These are phyloP conservation scores for Arthroderma uncinatum DNA, from an alignment of 2,329 filamentous ascomycete species.

Conservation along the genomic window DNA sequence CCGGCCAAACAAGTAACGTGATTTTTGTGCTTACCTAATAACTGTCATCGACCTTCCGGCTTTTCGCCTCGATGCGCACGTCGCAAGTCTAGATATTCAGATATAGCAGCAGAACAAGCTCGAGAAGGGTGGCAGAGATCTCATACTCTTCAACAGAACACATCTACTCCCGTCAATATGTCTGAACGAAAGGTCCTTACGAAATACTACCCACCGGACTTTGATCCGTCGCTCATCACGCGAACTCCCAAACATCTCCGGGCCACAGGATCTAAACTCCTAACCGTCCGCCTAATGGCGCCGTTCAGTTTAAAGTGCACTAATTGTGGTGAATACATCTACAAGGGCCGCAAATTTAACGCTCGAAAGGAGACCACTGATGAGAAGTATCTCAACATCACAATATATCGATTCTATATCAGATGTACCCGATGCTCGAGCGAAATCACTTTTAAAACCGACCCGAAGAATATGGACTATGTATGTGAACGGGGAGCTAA, in stretches of 20 bases:
- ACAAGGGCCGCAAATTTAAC: conserved; percentile 92
- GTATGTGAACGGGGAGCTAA: conserved; percentile 69
- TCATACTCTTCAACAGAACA: not conserved
- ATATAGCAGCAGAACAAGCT: not conserved
- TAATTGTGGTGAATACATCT: conserved; percentile 67
- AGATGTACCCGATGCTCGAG: conserved; percentile 74
- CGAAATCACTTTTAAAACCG: conserved; percentile 88
- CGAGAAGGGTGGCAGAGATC: not conserved
- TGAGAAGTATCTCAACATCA: conserved; percentile 78
- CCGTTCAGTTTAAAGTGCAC: conserved; percentile 70
- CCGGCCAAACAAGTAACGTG: not conserved
- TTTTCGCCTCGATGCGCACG: not conserved
- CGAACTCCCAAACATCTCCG: conserved; percentile 46
- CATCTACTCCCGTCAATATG: conserved; percentile 40
- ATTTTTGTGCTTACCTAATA: not conserved
- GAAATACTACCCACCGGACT: conserved; percentile 38
- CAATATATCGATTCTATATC: conserved; percentile 84
- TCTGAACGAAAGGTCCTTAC: conserved; percentile 73
- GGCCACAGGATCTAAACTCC: conserved; percentile 62
- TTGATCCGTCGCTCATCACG: conserved; percentile 73
- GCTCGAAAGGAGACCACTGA: conserved; percentile 85
- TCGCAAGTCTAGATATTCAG: not conserved
- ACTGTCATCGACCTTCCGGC: not conserved
- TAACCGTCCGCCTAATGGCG: conserved; percentile 83
- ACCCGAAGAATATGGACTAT: conserved; percentile 89